Conservation (phyloP, 768 basidiomycete genomes). For the Boletus edulis region DNA sequence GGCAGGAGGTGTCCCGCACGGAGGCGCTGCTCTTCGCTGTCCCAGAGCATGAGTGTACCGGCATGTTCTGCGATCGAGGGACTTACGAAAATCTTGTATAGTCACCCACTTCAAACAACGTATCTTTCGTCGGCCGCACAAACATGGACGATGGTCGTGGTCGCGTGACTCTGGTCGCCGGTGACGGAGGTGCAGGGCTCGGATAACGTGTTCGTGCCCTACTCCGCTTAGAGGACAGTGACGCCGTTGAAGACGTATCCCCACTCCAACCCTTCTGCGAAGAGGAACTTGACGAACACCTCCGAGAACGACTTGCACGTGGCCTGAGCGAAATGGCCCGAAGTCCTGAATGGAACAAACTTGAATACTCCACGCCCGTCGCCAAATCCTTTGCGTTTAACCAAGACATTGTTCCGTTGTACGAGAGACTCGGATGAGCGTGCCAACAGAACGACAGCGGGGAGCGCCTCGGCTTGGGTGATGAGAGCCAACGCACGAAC, state of each 20-base stretch:
- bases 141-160: constrained; percentile 17
- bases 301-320: background rate
- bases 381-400: constrained; percentile 29
- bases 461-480: background rate
- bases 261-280: background rate
- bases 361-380: constrained; percentile 33
- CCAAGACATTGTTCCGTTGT: constrained; percentile 26
- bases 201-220: constrained; percentile 1
- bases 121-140: constrained; percentile 11
- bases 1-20: background rate
- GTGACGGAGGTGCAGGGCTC: background rate
- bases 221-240: constrained; percentile 8
- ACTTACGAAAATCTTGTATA: constrained; percentile 16
- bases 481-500: background rate
- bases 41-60: background rate
- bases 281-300: constrained; percentile 9
- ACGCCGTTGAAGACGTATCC: background rate
- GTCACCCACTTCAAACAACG: constrained; percentile 1
- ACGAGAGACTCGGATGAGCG: background rate
- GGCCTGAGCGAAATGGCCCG: constrained; percentile 26
- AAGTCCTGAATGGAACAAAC: constrained; percentile 35
- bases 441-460: background rate
- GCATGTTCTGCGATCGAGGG: background rate
- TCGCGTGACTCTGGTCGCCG: background rate
- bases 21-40: constrained; percentile 8